phyloP scores from a whole-genome alignment of 306 rosid species.

The Purshia tridentata region DNA sequence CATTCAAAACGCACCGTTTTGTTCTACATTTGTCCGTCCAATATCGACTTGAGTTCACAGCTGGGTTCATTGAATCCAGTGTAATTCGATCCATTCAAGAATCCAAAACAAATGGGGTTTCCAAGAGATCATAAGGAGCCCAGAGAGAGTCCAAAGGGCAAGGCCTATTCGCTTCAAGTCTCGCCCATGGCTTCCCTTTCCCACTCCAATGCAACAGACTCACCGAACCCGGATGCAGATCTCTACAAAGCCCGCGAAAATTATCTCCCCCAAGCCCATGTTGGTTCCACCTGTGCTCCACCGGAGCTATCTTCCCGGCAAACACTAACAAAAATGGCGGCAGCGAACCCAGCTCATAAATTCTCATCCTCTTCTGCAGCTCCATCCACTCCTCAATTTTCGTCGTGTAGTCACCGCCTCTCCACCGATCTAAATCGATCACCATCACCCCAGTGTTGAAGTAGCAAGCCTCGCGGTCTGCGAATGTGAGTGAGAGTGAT shows the following conservation, averaged over 20 bases:
- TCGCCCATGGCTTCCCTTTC: conserved; percentile 91
- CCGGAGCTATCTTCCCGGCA: conserved; percentile 68
- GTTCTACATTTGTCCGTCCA: no score
- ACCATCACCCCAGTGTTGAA: conserved; percentile 97
- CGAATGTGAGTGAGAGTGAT: conserved; percentile 58
- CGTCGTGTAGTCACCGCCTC: conserved; percentile 53
- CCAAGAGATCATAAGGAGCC: conserved; percentile 87
- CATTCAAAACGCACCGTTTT: neutral
- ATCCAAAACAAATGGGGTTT: conserved; percentile 71
- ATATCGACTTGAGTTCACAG: no score
- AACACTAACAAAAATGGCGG: conserved; percentile 82
- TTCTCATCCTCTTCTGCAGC: conserved; percentile 72
- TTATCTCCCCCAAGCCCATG: conserved; percentile 90
- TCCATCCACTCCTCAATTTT: conserved; percentile 94
- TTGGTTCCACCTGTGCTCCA: conserved; percentile 87
- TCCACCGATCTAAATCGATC: conserved; percentile 72
- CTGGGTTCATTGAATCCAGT: no score
- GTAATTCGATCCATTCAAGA: conserved; percentile 32
- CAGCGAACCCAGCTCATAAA: conserved; percentile 74
- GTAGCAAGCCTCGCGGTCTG: conserved; percentile 57
- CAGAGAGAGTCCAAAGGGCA: conserved; percentile 91
- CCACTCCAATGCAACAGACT: conserved; percentile 97
- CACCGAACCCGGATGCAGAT: conserved; percentile 86
- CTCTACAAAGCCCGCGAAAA: conserved; percentile 68
- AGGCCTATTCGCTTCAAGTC: conserved; percentile 78